Base-by-base conservation (phyloP, 2,329 filamentous ascomycete species). In the Thermothelomyces thermophilus region DNA sequence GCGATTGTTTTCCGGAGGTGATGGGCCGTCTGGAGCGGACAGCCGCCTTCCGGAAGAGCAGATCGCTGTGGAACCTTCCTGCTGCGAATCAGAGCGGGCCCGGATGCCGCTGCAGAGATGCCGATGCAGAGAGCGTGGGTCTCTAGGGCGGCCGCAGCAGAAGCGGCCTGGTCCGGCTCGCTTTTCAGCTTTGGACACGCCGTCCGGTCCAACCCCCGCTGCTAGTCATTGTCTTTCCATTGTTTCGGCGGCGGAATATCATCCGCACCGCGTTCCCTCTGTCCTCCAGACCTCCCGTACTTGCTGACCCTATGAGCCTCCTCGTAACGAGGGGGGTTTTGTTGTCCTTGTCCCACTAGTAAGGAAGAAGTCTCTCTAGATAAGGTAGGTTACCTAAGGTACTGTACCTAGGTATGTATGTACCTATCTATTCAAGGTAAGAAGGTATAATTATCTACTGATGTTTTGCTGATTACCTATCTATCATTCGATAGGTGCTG, bases 21-120 rank as follows among this genome's bases (percentile, higher is more conserved):
- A 39, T 48, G 35, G n/a, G 20, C 40, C 11, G 19, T 20, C 24
- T 47, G 47, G 30, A 40, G 40, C 47, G 48, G 43, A 22, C 47
- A 50, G 42, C 36, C 42, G 47, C 31, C 43, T 40, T 22, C 41
- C 43, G 43, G 40, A 47, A 41, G 40, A 50, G 50, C 37, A 46
- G 46, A 46, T 40, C 45, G 43, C 37, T 51, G 48, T 55, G 50
- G 55, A 53, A 53, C 49, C 41, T 41, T n/a, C 44, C 46, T 30
- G 31, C 48, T 39, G 46, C 55, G 46, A 55, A 53, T 55, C 50
- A 55, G 43, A 57, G 52, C 55, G 50, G 52, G 52, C 46, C 55
- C 40, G 52, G 42, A 47, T 17, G 45, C 24, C 30, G 48, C 50
- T 53, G 47, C 52, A 53, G 46, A 42, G 31, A 42, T 51, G 36